phyloP scores from a whole-genome alignment of 2,329 filamentous ascomycete species.

The Fusarium decemcellulare region DNA sequence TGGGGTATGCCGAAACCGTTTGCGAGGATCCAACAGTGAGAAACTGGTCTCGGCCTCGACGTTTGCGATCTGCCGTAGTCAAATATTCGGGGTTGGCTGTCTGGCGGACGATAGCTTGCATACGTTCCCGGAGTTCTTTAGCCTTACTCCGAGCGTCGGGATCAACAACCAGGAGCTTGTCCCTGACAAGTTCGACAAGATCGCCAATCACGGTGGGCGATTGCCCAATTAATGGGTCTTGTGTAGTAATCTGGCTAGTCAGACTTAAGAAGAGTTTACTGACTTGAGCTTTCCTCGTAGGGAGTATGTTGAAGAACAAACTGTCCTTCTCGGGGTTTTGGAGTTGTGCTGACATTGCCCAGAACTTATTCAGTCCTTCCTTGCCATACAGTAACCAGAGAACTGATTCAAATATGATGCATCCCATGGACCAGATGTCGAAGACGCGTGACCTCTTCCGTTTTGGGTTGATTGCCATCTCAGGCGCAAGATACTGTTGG shows the following conservation, averaged over 20 bases:
- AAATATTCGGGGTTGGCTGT: background rate
- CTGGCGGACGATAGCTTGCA: background rate
- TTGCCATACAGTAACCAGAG: background rate
- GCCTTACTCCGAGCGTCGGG: background rate
- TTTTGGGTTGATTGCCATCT: background rate
- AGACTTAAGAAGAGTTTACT: too few relatives aligned
- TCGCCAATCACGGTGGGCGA: background rate
- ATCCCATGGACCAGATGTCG: background rate
- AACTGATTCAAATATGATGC: background rate
- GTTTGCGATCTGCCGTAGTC: background rate
- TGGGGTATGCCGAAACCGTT: background rate
- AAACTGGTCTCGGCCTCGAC: background rate
- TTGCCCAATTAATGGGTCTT: too few relatives aligned
- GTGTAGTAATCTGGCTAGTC: too few relatives aligned
- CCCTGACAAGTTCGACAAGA: background rate
- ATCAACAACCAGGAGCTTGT: background rate
- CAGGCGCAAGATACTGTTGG: background rate
- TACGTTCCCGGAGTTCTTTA: background rate
- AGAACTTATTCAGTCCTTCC: background rate
- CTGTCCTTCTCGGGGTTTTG: background rate
- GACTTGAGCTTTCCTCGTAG: background rate
- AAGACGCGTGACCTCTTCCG: rapidly evolving
- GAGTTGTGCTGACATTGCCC: background rate
- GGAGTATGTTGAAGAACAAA: background rate
- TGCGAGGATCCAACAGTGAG: background rate